Evolutionary conservation across 208 protist species (phyloP), one percentile per base, ranked within the genome.

Genomic region (Porcisia hertigi): DNA sequence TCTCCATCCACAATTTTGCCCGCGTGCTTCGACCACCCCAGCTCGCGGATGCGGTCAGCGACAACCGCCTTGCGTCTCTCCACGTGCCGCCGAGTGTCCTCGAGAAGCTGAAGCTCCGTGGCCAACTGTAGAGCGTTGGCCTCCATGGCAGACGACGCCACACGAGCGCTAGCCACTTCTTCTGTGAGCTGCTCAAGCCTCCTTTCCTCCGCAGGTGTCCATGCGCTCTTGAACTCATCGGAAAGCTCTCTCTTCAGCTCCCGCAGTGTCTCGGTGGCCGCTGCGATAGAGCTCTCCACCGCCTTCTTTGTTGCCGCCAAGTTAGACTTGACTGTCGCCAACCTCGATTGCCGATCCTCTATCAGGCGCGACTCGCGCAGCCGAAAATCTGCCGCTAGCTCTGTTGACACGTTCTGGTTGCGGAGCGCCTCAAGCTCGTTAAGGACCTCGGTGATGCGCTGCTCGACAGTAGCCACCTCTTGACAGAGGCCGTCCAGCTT

Each of bases 361-460:
- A 80, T 73, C 52, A 89, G 57, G 18, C 84, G 77, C 5, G 73
- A 49, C 76, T 87, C 86, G 14, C 86, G 75, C 18, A 86, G 34
- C 9, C 79, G 72, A 8, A 63, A 74, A 73, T 95, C 86, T 5
- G 86, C 88, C 41, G 84, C 70, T 69, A 76, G 77, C 65, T 94
- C 89, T 14, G 69, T 82, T 1, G 87, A 82, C 30, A 57, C 58
- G 71, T 87, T 88, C 49, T 93, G 81, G 59, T 80, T 87, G 41
- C 85, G 89, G 39, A 97, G 73, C 3, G 55, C 75, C 66, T 96
- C 90, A 47, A 97, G 65, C 63, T 92, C 81, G 67, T 96, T 92
- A 23, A 96, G 85, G 41, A 88, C 82, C 39, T 95, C 86, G 9
- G 87, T 96, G 71, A 97, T 94, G 39, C 73, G 53, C 74, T 95